Conservation (phyloP, 352 stramenopile genomes). For the Globisporangium orthogonon region DNA sequence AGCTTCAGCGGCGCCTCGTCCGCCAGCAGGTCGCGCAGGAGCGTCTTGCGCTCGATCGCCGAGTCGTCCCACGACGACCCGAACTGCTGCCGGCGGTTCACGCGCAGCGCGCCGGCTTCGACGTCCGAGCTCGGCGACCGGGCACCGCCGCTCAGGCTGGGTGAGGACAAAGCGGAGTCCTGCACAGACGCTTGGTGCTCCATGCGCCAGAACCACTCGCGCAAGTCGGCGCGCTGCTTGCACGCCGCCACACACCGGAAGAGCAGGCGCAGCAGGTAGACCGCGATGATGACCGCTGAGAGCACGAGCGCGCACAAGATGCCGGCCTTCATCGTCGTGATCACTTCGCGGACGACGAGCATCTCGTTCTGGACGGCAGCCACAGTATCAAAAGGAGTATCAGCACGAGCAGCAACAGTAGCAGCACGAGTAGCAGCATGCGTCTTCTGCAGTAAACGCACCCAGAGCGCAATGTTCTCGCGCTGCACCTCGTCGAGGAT, state of each 20-base stretch:
- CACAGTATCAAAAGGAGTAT: too few species aligned
- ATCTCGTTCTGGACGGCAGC: constrained; percentile 50
- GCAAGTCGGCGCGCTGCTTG: constrained; percentile 62
- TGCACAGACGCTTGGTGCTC: constrained; percentile 18
- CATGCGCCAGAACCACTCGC: constrained; percentile 75
- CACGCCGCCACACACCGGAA: constrained; percentile 65
- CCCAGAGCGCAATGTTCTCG: constrained; percentile 51
- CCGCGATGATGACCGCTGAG: constrained; percentile 61
- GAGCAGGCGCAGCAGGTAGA: constrained; percentile 65
- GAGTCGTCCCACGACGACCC: constrained; percentile 72
- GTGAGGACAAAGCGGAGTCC: constrained; percentile 11
- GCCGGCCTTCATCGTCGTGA: constrained; percentile 83
- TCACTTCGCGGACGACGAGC: constrained; percentile 70
- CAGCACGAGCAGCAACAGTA: too few species aligned
- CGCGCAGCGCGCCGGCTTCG: constrained; percentile 26
- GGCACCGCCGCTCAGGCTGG: neutral
- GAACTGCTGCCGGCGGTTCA: constrained; percentile 74
- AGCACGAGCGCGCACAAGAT: constrained; percentile 71
- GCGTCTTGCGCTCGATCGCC: constrained; percentile 71
- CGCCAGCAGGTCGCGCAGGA: constrained; percentile 51
- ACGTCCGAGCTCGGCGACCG: constrained; percentile 5
- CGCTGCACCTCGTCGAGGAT: constrained; percentile 33
- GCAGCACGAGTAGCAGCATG: neutral
- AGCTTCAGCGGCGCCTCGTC: constrained; percentile 27
- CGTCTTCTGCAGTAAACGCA: constrained; percentile 6